Evolutionary conservation across 805 yeast species (phyloP).

Genomic region (Komagataella populi): DNA sequence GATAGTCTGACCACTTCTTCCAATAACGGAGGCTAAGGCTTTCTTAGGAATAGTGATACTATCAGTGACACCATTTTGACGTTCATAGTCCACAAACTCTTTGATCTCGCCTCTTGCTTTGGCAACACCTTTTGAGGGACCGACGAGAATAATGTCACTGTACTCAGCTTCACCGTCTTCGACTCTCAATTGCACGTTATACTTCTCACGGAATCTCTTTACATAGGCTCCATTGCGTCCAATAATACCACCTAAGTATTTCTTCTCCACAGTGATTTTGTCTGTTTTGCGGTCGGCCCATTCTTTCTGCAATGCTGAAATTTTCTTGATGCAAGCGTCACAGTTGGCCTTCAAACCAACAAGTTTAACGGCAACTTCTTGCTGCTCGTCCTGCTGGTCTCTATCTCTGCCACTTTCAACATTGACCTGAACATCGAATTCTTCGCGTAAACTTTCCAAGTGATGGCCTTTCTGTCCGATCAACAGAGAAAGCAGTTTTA

Average conservation of each 20-base stretch:
- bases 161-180: slow-evolving; percentile 30
- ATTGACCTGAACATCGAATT: slow-evolving; percentile 66
- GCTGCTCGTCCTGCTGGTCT: slow-evolving; percentile 11
- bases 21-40: slow-evolving; percentile 79
- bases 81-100: slow-evolving; percentile 76
- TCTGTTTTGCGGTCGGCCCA: slow-evolving; percentile 73
- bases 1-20: slow-evolving; percentile 76
- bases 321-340: slow-evolving; percentile 50
- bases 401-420: slow-evolving; percentile 41
- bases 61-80: slow-evolving; percentile 65
- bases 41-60: slow-evolving; percentile 53
- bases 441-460: slow-evolving; percentile 53
- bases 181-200: slow-evolving; percentile 69
- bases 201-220: slow-evolving; percentile 76
- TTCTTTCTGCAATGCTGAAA: slow-evolving; percentile 46
- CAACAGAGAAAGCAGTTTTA: slow-evolving; percentile 55
- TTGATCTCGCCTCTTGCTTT: slow-evolving; percentile 74
- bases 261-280: slow-evolving; percentile 56
- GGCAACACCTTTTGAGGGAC: slow-evolving; percentile 82
- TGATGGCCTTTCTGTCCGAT: slow-evolving; percentile 85
- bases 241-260: slow-evolving; percentile 69
- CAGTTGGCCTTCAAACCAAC: slow-evolving; percentile 73
- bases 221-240: slow-evolving; percentile 77
- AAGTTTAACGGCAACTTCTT: slow-evolving; percentile 36
- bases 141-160: slow-evolving; percentile 62